A percentile compares a stretch with the other conserved stretches of the same genome.
Conservation (phyloP, 2,329 filamentous ascomycete species). For the Chalaropsis ovoidea region DNA sequence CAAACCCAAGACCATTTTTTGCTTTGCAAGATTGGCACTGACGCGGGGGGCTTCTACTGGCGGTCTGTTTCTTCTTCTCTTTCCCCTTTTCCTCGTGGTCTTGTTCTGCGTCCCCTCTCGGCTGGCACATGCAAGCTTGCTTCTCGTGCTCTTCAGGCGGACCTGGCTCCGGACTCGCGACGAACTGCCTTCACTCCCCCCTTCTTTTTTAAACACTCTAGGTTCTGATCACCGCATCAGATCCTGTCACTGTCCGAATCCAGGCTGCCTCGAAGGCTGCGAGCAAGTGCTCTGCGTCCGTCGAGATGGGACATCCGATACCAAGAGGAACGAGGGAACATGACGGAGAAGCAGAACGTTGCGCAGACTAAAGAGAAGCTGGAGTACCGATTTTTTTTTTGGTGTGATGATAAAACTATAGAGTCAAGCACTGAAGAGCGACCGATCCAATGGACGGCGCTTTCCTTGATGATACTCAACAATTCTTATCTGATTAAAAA, state of each 20-base stretch:
- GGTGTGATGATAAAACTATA: conserved; percentile 95
- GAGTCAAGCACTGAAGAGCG: conserved; percentile 93
- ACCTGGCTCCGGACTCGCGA: neutral
- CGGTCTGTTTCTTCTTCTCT: neutral
- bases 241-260: conserved; percentile 24
- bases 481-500: conserved; percentile 24
- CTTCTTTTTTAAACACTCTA: conserved; percentile 26
- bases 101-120: neutral
- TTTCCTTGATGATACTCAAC: conserved; percentile 25
- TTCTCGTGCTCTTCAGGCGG: neutral
- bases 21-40: neutral
- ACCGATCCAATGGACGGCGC: conserved; percentile 24
- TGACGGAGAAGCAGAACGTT: conserved; percentile 32
- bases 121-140: neutral
- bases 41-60: neutral
- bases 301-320: neutral
- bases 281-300: conserved; percentile 18
- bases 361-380: conserved; percentile 41
- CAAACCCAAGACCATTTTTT: conserved; percentile 19
- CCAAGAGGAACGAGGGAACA: neutral
- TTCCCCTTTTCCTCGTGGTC: neutral
- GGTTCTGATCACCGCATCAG: conserved; percentile 14
- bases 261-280: conserved; percentile 13
- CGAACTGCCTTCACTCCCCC: neutral
- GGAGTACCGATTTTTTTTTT: conserved; percentile 32